phyloP scores from a whole-genome alignment of 2,329 filamentous ascomycete species.

The Claviceps arundinis region DNA sequence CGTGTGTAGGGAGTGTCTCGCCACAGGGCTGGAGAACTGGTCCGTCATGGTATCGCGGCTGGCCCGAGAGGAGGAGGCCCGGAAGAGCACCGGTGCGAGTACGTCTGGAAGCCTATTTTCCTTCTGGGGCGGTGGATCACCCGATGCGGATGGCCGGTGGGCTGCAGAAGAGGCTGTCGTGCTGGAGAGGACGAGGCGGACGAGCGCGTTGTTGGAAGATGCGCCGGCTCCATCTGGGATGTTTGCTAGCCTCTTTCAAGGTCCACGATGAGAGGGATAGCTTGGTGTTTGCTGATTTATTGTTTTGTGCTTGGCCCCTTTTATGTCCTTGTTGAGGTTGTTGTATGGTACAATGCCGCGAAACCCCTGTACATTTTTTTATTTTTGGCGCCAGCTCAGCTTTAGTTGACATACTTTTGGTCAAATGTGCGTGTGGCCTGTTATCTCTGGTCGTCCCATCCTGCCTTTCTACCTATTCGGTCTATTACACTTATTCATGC shows the following conservation, averaged over 20 bases:
- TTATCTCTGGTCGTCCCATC: background rate
- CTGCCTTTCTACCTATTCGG: too few species aligned
- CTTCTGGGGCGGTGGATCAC: slow-evolving; percentile 22
- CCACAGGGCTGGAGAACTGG: slow-evolving; percentile 71
- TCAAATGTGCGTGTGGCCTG: too few species aligned
- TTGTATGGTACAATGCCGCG: background rate
- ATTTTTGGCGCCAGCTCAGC: too few species aligned
- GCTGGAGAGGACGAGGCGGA: slow-evolving; percentile 35
- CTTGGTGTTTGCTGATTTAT: background rate
- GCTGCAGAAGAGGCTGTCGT: slow-evolving; percentile 41
- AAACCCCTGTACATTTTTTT: too few species aligned
- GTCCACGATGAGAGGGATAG: slow-evolving; percentile 6
- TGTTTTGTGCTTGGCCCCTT: background rate
- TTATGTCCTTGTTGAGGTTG: background rate
- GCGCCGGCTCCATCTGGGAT: slow-evolving; percentile 25
- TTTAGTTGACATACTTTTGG: too few species aligned
- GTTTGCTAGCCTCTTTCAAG: slow-evolving; percentile 22
- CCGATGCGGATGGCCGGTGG: slow-evolving; percentile 33
- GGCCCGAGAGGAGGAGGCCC: slow-evolving; percentile 34
- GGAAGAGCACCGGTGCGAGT: slow-evolving; percentile 21
- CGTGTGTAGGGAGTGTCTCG: slow-evolving; percentile 65
- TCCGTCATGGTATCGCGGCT: slow-evolving; percentile 61
- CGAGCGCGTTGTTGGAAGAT: slow-evolving; percentile 39
- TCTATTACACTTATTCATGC: background rate
- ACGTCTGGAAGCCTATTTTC: slow-evolving; percentile 17